Conservation (phyloP, 2,329 filamentous ascomycete species). For the Domatiomyces globalis region DNA sequence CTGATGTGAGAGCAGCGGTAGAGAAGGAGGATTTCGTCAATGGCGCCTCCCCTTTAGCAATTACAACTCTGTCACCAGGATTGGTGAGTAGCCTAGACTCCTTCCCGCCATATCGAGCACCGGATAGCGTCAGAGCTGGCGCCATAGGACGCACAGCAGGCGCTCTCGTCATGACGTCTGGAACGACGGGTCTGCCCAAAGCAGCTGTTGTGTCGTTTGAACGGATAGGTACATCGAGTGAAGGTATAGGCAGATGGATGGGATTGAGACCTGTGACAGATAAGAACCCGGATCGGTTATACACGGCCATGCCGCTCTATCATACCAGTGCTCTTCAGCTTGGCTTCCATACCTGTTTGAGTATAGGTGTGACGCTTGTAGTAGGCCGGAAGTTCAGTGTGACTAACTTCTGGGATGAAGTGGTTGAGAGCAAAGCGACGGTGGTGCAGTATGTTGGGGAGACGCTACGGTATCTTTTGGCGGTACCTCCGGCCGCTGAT, state of each 20-base stretch:
- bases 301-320: constrained; percentile 79
- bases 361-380: constrained; percentile 50
- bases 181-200: constrained; percentile 83
- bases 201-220: constrained; percentile 43
- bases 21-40: constrained; percentile 28
- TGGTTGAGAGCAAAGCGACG: constrained; percentile 53
- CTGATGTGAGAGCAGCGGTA: constrained; percentile 30
- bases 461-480: constrained; percentile 58
- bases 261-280: constrained; percentile 27
- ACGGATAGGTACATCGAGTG: constrained; percentile 28
- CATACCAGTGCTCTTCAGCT: constrained; percentile 66
- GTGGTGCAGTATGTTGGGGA: constrained; percentile 68
- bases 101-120: constrained; percentile 37
- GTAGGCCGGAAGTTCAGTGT: constrained; percentile 62
- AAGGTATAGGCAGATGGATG: constrained; percentile 43
- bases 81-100: constrained; percentile 33
- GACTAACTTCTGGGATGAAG: constrained; percentile 56
- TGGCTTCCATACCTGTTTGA: constrained; percentile 49
- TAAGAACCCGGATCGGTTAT: constrained; percentile 52
- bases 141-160: constrained; percentile 44
- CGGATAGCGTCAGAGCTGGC: constrained; percentile 43
- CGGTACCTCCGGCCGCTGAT: constrained; percentile 50
- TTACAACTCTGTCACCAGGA: constrained; percentile 48
- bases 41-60: constrained; percentile 32
- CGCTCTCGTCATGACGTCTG: constrained; percentile 78